These are phyloP conservation scores for Persicaria tinctoria DNA, from an alignment of 148 eudicot genomes.

Conservation along the genomic window DNA sequence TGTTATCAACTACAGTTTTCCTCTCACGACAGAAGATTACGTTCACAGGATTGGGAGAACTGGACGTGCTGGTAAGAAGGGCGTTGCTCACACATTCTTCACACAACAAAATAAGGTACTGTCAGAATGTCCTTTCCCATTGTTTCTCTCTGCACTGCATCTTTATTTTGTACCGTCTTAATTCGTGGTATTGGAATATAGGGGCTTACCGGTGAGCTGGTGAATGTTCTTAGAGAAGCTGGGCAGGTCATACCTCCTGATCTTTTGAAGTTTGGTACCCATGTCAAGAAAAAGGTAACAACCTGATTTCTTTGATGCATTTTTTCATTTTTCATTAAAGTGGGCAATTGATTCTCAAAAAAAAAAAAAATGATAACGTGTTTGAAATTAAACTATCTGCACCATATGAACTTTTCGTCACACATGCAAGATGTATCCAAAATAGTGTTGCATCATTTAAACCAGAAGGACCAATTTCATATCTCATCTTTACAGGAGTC, in stretches of 20 bases:
- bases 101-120: constrained; percentile 84
- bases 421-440: neutral
- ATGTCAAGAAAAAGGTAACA: constrained; percentile 94
- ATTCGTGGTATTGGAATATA: constrained; percentile 17
- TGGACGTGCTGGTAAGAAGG: constrained; percentile 98
- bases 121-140: neutral
- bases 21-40: constrained; percentile 96
- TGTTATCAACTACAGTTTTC: constrained; percentile 94
- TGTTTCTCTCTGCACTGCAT: neutral
- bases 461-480: neutral
- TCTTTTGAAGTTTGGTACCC: constrained; percentile 88
- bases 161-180: neutral
- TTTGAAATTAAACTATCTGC: neutral
- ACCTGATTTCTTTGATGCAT: neutral
- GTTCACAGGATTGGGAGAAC: constrained; percentile 99
- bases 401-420: too few relatives aligned
- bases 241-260: constrained; percentile 71
- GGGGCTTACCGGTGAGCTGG: constrained; percentile 92
- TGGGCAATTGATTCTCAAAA: neutral
- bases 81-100: constrained; percentile 98
- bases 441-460: neutral
- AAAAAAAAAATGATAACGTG: neutral
- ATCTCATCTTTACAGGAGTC: constrained; percentile 55
- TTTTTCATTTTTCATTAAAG: neutral
- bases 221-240: constrained; percentile 96